Conservation (phyloP, 345 rosid genomes). For the Lepidium africanum region DNA sequence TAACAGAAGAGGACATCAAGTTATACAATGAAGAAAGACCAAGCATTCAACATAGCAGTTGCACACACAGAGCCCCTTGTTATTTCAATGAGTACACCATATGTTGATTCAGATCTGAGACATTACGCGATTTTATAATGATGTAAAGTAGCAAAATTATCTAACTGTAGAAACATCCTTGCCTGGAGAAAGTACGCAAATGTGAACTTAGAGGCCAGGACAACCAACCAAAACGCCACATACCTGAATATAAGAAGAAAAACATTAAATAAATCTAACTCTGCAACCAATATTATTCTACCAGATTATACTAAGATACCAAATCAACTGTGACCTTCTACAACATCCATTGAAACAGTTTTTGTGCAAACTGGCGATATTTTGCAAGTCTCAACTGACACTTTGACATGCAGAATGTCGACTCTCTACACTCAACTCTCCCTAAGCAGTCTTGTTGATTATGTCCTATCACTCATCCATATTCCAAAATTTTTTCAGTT, state of each 20-base stretch:
- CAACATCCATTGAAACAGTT: slow-evolving; percentile 7
- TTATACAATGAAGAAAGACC: neutral
- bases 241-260: slow-evolving; percentile 45
- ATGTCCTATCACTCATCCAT: neutral
- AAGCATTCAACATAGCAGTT: neutral
- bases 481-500: neutral
- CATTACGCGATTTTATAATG: neutral
- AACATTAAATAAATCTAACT: neutral
- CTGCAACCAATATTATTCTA: neutral
- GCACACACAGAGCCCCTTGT: neutral
- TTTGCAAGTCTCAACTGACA: neutral
- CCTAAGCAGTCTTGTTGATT: neutral
- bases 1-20: neutral
- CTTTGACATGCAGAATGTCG: neutral
- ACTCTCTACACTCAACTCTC: neutral
- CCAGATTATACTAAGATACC: slow-evolving; percentile 1
- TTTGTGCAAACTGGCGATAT: neutral
- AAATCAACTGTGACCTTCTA: neutral
- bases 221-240: slow-evolving; percentile 89
- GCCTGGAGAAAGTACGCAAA: slow-evolving; percentile 99
- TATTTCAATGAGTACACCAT: neutral
- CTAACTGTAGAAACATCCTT: slow-evolving; percentile 31
- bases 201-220: slow-evolving; percentile 74
- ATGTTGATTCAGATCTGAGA: neutral
- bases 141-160: neutral